Percentiles rank a stretch among this genome's conserved stretches.
Conservation (phyloP, 441 rosid genomes). For the Euphorbia schlechtendalii region DNA sequence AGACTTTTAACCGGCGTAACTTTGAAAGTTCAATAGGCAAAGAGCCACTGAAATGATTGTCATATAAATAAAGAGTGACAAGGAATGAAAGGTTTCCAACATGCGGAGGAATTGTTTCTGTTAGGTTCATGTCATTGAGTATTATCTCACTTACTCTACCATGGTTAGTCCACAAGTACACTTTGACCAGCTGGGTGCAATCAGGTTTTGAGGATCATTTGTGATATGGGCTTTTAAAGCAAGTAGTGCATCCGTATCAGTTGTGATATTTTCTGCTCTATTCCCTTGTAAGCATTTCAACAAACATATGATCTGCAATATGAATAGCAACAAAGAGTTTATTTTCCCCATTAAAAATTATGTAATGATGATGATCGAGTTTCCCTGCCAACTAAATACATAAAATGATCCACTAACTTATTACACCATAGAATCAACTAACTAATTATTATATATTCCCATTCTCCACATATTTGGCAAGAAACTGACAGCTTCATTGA, state of each 20-base stretch:
- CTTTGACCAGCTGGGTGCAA: conserved; percentile 16
- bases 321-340: not conserved
- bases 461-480: too few relatives aligned
- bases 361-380: too few relatives aligned
- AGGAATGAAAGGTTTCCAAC: conserved; percentile 19
- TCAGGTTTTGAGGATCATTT: conserved; percentile 10
- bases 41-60: not conserved
- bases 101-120: conserved; percentile 19
- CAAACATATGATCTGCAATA: not conserved
- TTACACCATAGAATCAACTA: too few relatives aligned
- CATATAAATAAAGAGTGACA: not conserved
- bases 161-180: conserved; percentile 11
- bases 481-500: too few relatives aligned
- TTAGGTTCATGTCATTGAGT: conserved; percentile 7
- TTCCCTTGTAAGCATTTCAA: not conserved
- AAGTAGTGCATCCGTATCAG: conserved; percentile 25
- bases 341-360: not conserved
- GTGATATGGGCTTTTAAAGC: conserved; percentile 19
- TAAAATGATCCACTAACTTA: too few relatives aligned
- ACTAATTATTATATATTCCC: too few relatives aligned
- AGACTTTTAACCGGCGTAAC: not conserved
- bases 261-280: not conserved
- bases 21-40: not conserved
- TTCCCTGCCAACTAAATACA: too few relatives aligned
- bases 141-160: conserved; percentile 1